Evolutionary conservation across 306 rosid genomes (phyloP), one percentile per base, ranked within the genome.

Genomic region (Castanea sativa): DNA sequence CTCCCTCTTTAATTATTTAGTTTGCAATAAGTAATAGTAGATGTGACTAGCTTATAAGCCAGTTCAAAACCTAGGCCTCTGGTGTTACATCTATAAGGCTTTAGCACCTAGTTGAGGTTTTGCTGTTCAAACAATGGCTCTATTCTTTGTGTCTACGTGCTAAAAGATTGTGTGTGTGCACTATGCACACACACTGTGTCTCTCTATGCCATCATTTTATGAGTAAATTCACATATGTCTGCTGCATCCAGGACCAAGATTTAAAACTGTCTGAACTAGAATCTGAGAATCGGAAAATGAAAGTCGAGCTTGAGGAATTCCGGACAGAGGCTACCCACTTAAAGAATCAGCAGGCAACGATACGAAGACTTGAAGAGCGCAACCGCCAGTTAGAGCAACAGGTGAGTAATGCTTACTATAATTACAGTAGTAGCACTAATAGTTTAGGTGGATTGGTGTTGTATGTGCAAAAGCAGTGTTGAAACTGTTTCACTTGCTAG

Each of bases 311-410:
- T 76, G 99, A 95, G 86, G 99, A 95, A 83, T 95, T 90, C 82
- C 86, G 99, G 87, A 91, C 99, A 53, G 99, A 95, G 88, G 94
- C 99, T 78, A 87, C 98, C 76, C 97, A 95, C 92, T 86, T 95
- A 73, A 95, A 91, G 87, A 95, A 93, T 89, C 99, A 95, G 87
- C 99, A 93, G 87, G 99, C 97, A 81, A 95, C 99, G 52, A 95
- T 95, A 86, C 84, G 99, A 79, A 88, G 97, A 82, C 98, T 95
- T 78, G 99, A 95, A 84, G 99, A 95, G 76, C 87, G 97, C 82
- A 93, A 88, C 78, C 94, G 98, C 69, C 98, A 95, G 83, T 89
- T 95, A 83, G 99, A 95, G 86, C 98, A 86, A 78, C 99, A 91
- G 99, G 98, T 95, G 53, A 18, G 81, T 56, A 58, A 73, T 83